These are phyloP conservation scores for Wilcoxina mikolae DNA, from an alignment of 495 filamentous ascomycete species.

Conservation along the genomic window DNA sequence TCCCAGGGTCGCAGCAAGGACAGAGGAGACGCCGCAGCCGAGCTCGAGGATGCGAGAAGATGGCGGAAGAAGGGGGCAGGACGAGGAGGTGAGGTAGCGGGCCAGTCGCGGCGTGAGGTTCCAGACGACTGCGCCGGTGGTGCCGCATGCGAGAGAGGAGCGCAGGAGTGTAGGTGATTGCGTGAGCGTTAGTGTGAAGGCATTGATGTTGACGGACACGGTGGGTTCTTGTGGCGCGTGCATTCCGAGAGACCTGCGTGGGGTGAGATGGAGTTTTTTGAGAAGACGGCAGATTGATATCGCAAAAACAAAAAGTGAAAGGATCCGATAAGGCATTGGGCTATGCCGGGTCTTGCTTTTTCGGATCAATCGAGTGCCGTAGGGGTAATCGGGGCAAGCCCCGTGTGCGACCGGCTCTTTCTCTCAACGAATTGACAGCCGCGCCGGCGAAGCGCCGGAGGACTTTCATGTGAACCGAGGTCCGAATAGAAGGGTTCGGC, in stretches of 20 bases:
- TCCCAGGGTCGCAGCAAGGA: constrained; percentile 52
- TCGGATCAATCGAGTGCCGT: no score
- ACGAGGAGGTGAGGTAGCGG: constrained; percentile 53
- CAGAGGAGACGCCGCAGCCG: constrained; percentile 69
- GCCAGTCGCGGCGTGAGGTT: constrained; percentile 80
- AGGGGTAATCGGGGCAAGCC: no score
- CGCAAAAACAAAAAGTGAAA: no score
- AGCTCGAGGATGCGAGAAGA: constrained; percentile 59
- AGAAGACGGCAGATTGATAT: no score
- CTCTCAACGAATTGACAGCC: no score
- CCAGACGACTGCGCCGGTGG: constrained; percentile 92
- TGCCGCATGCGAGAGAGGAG: constrained; percentile 64
- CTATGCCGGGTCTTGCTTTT: no score
- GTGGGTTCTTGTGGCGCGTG: background rate
- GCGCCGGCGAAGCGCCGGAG: background rate
- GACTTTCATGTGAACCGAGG: no score
- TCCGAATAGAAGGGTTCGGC: no score
- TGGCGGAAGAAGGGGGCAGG: constrained; percentile 45
- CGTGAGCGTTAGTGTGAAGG: constrained; percentile 55
- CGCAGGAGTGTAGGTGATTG: constrained; percentile 74
- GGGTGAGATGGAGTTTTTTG: no score
- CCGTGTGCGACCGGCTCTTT: no score
- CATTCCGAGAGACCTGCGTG: background rate
- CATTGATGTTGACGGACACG: constrained; percentile 33
- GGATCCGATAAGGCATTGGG: no score